A percentile compares a stretch with the other conserved stretches of the same genome.
phyloP scores from a whole-genome alignment of 371 early-diverging fungal genomes.

The Chytridiales sp. region DNA sequence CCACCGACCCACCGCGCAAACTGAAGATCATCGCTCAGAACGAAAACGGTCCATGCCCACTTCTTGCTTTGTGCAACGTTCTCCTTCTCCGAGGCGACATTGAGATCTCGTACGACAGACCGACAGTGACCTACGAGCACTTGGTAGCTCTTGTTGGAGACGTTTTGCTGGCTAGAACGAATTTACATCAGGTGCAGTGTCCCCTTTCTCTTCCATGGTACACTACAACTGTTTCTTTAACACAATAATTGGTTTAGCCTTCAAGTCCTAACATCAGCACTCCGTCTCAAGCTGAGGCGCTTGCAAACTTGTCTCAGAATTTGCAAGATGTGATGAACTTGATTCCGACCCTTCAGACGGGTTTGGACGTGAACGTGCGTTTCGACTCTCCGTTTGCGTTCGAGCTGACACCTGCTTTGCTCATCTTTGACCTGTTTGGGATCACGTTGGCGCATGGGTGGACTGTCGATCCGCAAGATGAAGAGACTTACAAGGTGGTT shows the following conservation, averaged over 20 bases:
- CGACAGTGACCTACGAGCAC: conserved; percentile 64
- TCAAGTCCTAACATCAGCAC: not conserved
- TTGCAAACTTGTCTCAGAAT: conserved; percentile 21
- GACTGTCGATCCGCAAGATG: conserved; percentile 74
- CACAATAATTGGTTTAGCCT: conserved; percentile 5
- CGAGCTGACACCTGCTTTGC: conserved; percentile 69
- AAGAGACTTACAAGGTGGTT: conserved; percentile 56
- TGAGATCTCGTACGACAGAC: conserved; percentile 54
- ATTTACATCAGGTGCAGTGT: not conserved
- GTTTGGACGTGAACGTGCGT: conserved; percentile 81
- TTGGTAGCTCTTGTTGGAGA: conserved; percentile 75
- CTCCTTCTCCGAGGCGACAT: conserved; percentile 76
- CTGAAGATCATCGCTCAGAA: conserved; percentile 75
- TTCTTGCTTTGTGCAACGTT: conserved; percentile 83
- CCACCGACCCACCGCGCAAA: conserved; percentile 6
- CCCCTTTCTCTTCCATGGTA: not conserved
- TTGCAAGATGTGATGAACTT: conserved; percentile 48
- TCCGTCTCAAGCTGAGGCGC: not conserved
- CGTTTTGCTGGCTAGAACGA: conserved; percentile 48
- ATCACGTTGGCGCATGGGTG: conserved; percentile 89
- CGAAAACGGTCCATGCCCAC: conserved; percentile 90
- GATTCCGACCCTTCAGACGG: conserved; percentile 57
- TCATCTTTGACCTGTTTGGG: conserved; percentile 77
- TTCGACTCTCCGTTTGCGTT: conserved; percentile 77
- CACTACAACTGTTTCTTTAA: not conserved